Evolutionary conservation across 306 rosid genomes (phyloP).

Genomic region (Bauhinia variegata): DNA sequence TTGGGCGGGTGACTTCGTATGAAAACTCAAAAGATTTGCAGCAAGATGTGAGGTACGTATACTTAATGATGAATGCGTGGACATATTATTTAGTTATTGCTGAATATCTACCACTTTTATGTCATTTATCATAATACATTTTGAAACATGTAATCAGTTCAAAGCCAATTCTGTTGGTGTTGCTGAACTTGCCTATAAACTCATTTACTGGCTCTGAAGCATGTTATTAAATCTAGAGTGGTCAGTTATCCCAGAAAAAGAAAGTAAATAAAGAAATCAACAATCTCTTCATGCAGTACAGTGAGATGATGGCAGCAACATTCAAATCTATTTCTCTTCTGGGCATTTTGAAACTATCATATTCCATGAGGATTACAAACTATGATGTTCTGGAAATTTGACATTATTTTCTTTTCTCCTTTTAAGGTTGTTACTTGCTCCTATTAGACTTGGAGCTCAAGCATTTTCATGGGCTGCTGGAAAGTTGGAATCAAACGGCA

Average conservation of each 20-base stretch:
- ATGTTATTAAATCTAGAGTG: too few species aligned
- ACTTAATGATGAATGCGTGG: constrained; percentile 15
- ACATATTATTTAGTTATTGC: constrained; percentile 26
- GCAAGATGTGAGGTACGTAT: constrained; percentile 66
- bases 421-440: constrained; percentile 70
- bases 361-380: neutral
- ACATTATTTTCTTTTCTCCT: constrained; percentile 32
- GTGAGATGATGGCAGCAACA: too few species aligned
- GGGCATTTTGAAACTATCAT: constrained; percentile 8
- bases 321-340: constrained; percentile 17
- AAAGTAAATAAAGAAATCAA: too few species aligned
- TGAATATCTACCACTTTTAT: too few species aligned
- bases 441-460: constrained; percentile 69
- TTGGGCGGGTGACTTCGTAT: constrained; percentile 63
- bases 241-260: too few species aligned
- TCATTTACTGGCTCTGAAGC: too few species aligned
- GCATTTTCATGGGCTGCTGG: constrained; percentile 93
- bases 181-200: too few species aligned
- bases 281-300: too few species aligned
- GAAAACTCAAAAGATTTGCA: constrained; percentile 67
- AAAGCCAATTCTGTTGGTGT: too few species aligned
- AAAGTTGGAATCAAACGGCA: constrained; percentile 72
- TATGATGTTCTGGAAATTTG: constrained; percentile 1
- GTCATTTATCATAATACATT: too few species aligned
- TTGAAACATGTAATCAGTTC: too few species aligned